Conservation (phyloP, 768 basidiomycete species). For the Pleurotus cornucopiae region DNA sequence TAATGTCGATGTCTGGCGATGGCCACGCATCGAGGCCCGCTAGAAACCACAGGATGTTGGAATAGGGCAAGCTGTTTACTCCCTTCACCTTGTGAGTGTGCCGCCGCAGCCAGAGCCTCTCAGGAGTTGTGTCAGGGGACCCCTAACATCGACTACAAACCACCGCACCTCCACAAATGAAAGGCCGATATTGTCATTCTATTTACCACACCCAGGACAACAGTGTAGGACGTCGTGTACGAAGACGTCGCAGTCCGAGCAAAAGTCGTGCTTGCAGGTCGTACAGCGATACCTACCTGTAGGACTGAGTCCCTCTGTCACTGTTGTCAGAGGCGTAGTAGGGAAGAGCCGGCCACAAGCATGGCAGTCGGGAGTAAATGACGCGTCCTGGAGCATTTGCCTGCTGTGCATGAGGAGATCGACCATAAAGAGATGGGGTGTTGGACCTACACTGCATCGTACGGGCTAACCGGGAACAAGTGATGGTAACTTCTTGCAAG, state of each 20-base stretch:
- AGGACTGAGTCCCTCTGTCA: conserved; percentile 71
- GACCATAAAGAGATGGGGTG: conserved; percentile 2
- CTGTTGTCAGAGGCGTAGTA: conserved; percentile 27
- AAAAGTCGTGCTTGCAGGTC: conserved; percentile 84
- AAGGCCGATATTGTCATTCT: conserved; percentile 1
- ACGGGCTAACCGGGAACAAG: conserved; percentile 90
- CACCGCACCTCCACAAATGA: too few species aligned
- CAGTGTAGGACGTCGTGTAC: conserved; percentile 94
- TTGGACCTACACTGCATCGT: conserved; percentile 68
- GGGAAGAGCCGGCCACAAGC: conserved; percentile 78
- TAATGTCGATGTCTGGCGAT: too few species aligned
- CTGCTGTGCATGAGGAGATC: conserved; percentile 12
- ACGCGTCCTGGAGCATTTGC: conserved; percentile 36
- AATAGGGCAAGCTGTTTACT: too few species aligned
- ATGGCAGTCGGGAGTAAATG: conserved; percentile 51
- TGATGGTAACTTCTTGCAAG: conserved; percentile 94
- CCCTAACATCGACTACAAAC: too few species aligned
- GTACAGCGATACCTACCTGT: conserved; percentile 87
- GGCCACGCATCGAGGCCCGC: too few species aligned
- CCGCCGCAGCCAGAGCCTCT: too few species aligned
- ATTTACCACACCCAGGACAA: conserved; percentile 81
- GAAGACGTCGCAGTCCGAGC: conserved; percentile 94
- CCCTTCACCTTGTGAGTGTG: too few species aligned
- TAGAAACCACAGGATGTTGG: too few species aligned
- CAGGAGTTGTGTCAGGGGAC: too few species aligned